These are phyloP conservation scores for Trichocladium uniseriatum DNA, from an alignment of 495 filamentous ascomycete genomes.

Conservation along the genomic window DNA sequence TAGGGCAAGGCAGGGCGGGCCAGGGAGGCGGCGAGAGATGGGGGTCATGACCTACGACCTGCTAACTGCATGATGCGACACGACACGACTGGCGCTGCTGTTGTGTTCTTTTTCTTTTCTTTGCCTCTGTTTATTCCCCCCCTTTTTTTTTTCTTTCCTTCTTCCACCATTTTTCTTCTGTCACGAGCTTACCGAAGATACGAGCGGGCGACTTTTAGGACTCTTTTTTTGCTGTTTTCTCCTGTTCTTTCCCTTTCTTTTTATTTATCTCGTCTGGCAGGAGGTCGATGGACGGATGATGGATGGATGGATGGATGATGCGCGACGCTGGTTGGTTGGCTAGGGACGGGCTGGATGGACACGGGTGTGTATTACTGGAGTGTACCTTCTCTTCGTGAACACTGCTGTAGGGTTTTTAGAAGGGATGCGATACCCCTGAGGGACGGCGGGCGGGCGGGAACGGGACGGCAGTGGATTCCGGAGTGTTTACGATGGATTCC, in stretches of 20 bases:
- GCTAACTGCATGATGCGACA: conserved; percentile 6
- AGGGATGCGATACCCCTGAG: conserved; percentile 21
- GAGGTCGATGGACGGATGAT: conserved; percentile 5
- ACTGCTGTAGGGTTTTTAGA: conserved; percentile 23
- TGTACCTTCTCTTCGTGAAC: conserved; percentile 22
- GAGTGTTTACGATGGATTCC: not conserved
- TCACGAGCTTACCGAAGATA: conserved; percentile 6
- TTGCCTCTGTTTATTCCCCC: conserved; percentile 14
- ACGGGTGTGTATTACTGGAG: conserved; percentile 21
- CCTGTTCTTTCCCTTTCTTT: not conserved
- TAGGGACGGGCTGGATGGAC: conserved; percentile 4
- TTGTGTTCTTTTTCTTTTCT: not conserved
- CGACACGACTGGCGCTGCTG: conserved; percentile 9
- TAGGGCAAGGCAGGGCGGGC: too few relatives aligned
- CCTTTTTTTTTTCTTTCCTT: conserved; percentile 16
- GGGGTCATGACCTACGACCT: conserved; percentile 1
- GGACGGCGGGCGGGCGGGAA: conserved; percentile 1
- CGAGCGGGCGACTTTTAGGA: conserved; percentile 10
- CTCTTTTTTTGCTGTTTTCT: conserved; percentile 18
- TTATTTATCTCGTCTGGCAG: not conserved
- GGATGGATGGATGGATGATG: conserved; percentile 16
- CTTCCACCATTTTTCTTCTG: conserved; percentile 5
- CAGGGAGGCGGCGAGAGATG: not conserved
- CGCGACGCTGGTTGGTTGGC: conserved; percentile 4
- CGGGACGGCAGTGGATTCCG: too few relatives aligned